Percentiles rank a stretch among this genome's conserved stretches.
Conservation (phyloP, 2,329 filamentous ascomycete genomes). For the Clarireedia hainanense region DNA sequence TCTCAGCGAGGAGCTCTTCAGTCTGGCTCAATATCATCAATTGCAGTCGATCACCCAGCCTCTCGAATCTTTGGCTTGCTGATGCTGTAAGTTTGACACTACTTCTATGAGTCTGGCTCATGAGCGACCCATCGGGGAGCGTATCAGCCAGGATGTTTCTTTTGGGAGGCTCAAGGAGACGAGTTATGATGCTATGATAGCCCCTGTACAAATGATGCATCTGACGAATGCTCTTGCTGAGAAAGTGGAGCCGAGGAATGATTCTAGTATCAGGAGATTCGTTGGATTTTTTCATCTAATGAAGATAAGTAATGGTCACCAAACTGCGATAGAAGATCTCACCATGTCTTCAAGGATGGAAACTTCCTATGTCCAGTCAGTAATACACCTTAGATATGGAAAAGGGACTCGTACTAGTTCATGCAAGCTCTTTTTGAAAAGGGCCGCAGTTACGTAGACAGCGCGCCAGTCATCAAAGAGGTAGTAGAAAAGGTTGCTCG, state of each 20-base stretch:
- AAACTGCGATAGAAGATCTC: background rate
- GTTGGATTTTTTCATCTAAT: slow-evolving; percentile 29
- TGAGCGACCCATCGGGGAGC: slow-evolving; percentile 7
- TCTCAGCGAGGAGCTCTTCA: slow-evolving; percentile 58
- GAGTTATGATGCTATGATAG: slow-evolving; percentile 51
- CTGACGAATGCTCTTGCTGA: slow-evolving; percentile 52
- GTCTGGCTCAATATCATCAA: slow-evolving; percentile 55
- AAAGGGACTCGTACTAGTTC: slow-evolving; percentile 36
- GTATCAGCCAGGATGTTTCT: slow-evolving; percentile 31
- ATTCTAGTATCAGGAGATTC: slow-evolving; percentile 41
- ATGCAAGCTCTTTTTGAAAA: slow-evolving; percentile 38
- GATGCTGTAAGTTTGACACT: slow-evolving; percentile 34
- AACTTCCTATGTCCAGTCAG: slow-evolving; percentile 12
- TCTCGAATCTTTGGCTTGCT: slow-evolving; percentile 49
- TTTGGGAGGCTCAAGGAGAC: slow-evolving; percentile 37
- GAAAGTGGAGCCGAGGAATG: slow-evolving; percentile 48
- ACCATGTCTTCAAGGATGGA: slow-evolving; percentile 25
- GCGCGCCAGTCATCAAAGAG: slow-evolving; percentile 59
- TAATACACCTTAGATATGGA: background rate
- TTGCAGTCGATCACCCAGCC: slow-evolving; percentile 50
- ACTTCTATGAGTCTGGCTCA: background rate
- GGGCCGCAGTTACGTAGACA: slow-evolving; percentile 46
- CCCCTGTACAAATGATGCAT: slow-evolving; percentile 52
- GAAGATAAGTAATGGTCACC: slow-evolving; percentile 9
- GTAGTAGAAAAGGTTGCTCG: slow-evolving; percentile 57